A percentile compares a stretch with the other conserved stretches of the same genome.
phyloP scores from a whole-genome alignment of 1,139 yeast species.

The Geotrichum citri-aurantii region DNA sequence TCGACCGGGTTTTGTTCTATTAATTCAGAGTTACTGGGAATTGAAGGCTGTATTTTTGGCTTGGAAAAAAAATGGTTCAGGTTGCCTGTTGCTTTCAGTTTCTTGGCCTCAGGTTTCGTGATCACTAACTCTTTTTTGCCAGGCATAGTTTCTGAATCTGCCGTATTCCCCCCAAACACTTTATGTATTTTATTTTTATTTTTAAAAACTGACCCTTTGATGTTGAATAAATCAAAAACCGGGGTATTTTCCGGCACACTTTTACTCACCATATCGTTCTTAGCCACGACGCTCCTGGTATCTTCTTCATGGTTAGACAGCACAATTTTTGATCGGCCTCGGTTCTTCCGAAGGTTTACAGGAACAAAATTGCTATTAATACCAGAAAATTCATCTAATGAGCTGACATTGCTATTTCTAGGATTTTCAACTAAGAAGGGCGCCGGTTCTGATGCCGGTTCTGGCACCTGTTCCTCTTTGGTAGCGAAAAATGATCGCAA shows the following conservation, averaged over 20 bases:
- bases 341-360: background rate
- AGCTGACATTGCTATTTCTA: background rate
- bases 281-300: background rate
- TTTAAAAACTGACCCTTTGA: background rate
- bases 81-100: background rate
- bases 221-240: background rate
- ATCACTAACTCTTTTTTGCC: background rate
- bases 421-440: background rate
- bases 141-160: background rate
- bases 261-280: background rate
- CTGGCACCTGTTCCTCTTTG: background rate
- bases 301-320: background rate
- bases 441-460: background rate
- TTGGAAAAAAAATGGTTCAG: background rate
- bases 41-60: background rate
- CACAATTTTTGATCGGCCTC: background rate
- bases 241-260: background rate
- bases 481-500: background rate
- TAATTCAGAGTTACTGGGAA: background rate
- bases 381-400: background rate
- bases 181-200: background rate
- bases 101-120: background rate
- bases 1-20: slow-evolving; percentile 19
- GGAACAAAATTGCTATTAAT: background rate
- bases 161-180: background rate